Evolutionary conservation across 345 rosid species (phyloP).

Genomic region (Erysimum cheiranthoides): DNA sequence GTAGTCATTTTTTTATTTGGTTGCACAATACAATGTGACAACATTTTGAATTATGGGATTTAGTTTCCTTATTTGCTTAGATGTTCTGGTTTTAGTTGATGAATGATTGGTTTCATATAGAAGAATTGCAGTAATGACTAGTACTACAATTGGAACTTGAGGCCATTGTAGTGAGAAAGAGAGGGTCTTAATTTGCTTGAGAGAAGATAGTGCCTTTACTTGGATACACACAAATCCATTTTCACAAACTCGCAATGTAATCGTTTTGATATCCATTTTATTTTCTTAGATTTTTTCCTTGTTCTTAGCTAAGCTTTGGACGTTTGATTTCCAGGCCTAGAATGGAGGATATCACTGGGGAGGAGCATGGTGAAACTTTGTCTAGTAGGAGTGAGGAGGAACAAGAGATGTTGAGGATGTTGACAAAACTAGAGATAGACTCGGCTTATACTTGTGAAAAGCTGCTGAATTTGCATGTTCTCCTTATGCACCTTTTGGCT

Average conservation of each 20-base stretch:
- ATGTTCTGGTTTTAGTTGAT: constrained; percentile 5
- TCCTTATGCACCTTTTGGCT: constrained; percentile 79
- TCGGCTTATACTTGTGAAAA: constrained; percentile 65
- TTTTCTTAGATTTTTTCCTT: neutral
- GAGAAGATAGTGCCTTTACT: neutral
- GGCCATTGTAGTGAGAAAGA: constrained; percentile 4
- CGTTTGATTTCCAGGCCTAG: neutral
- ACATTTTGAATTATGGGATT: constrained; percentile 6
- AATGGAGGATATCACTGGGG: constrained; percentile 25
- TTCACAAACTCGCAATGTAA: neutral
- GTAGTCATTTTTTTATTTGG: neutral
- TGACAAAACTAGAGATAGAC: constrained; percentile 60
- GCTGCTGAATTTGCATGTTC: constrained; percentile 68
- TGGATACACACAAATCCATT: neutral
- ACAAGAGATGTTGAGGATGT: constrained; percentile 49
- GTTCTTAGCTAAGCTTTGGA: neutral
- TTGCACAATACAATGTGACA: neutral
- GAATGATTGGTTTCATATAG: constrained; percentile 20
- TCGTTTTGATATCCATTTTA: neutral
- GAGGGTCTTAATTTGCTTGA: constrained; percentile 21
- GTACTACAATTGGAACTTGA: neutral
- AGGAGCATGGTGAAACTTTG: constrained; percentile 34
- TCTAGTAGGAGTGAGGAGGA: constrained; percentile 43
- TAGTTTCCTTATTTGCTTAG: constrained; percentile 18
- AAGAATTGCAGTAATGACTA: constrained; percentile 1